Evolutionary conservation across 2,329 filamentous ascomycete species (phyloP).

Genomic region (Colletotrichum tropicale): DNA sequence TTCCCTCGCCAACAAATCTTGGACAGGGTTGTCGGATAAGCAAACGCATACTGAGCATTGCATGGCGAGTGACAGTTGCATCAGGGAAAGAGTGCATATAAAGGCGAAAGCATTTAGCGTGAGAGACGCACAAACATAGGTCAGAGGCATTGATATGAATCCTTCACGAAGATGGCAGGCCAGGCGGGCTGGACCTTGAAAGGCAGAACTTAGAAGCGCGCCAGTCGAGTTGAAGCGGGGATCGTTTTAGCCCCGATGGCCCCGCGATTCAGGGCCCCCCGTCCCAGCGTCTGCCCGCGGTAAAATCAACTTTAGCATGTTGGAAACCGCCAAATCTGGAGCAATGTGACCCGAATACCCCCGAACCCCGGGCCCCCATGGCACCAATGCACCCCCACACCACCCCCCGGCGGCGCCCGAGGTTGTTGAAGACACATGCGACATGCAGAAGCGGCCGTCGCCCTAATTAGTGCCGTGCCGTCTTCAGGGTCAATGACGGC

Average conservation of each 20-base stretch:
- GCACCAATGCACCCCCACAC: slow-evolving; percentile 1
- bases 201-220: slow-evolving; percentile 7
- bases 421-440: slow-evolving; percentile 8
- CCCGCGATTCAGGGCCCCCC: slow-evolving; percentile 15
- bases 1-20: slow-evolving; percentile 53
- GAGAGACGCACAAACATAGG: background rate
- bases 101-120: background rate
- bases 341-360: slow-evolving; percentile 13
- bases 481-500: slow-evolving; percentile 9
- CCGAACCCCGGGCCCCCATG: background rate
- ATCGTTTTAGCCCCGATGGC: slow-evolving; percentile 1
- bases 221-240: slow-evolving; percentile 19
- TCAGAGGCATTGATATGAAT: background rate
- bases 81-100: background rate
- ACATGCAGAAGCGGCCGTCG: background rate
- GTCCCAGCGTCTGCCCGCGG: background rate
- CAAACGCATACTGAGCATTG: background rate
- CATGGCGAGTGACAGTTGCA: background rate
- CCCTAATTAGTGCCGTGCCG: slow-evolving; percentile 1
- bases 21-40: slow-evolving; percentile 20
- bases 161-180: background rate
- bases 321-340: background rate
- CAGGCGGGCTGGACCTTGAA: background rate
- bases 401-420: slow-evolving; percentile 2
- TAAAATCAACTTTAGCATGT: slow-evolving; percentile 6